Percentiles rank a stretch among this genome's conserved stretches.
phyloP scores from a whole-genome alignment of 164 flowering plant genomes.

The Magnolia kwangsiensis region DNA sequence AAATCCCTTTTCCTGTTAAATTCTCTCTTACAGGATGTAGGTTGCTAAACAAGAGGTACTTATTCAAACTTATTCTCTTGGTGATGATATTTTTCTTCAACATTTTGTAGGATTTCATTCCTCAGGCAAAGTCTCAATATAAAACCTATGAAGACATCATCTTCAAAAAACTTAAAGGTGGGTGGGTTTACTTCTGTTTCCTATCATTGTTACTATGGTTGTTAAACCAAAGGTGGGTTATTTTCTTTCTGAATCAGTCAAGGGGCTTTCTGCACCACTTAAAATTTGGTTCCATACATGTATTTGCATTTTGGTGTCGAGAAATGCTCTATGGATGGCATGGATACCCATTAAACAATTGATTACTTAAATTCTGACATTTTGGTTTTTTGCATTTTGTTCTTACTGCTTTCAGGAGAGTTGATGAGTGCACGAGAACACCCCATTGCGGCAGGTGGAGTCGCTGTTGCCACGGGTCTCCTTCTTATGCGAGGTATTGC shows the following conservation, averaged over 20 bases:
- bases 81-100: conserved; percentile 2
- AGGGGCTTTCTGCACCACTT: not conserved
- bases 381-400: not conserved
- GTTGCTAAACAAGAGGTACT: not conserved
- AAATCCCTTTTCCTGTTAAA: not conserved
- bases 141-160: conserved; percentile 59
- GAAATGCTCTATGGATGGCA: not conserved
- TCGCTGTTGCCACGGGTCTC: conserved; percentile 51
- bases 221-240: not conserved
- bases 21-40: too few relatives aligned
- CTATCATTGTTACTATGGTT: not conserved
- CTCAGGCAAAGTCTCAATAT: conserved; percentile 39
- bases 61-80: conserved; percentile 1
- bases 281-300: not conserved
- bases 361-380: not conserved
- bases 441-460: conserved; percentile 53
- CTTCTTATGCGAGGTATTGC: conserved; percentile 64
- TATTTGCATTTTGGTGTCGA: not conserved
- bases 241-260: not conserved
- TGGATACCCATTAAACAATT: not conserved
- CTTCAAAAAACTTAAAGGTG: conserved; percentile 66
- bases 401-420: conserved; percentile 38
- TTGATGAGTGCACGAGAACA: conserved; percentile 59
- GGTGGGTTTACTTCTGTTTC: conserved; percentile 1
- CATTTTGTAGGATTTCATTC: conserved; percentile 47